phyloP scores from a whole-genome alignment of 2,329 filamentous ascomycete species.

The Penicillium sp. region DNA sequence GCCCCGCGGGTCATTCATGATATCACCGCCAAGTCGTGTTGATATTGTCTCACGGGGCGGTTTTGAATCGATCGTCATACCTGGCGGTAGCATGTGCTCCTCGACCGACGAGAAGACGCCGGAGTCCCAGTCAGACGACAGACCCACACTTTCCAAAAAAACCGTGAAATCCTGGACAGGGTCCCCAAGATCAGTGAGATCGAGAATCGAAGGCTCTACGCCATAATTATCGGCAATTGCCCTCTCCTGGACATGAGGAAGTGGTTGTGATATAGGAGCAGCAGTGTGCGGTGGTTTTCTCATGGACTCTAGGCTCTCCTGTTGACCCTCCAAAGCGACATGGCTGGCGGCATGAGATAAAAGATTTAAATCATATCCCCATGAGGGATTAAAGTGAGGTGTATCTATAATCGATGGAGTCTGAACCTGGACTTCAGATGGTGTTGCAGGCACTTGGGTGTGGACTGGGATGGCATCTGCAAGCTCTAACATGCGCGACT shows the following conservation, averaged over 20 bases:
- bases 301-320: constrained; percentile 41
- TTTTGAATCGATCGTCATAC: constrained; percentile 40
- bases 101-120: constrained; percentile 48
- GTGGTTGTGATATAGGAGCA: constrained; percentile 38
- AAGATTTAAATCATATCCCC: constrained; percentile 52
- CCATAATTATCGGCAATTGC: constrained; percentile 45
- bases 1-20: constrained; percentile 40
- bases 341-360: constrained; percentile 52
- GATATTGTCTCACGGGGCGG: constrained; percentile 32
- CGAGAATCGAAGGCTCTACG: constrained; percentile 47
- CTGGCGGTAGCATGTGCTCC: constrained; percentile 40
- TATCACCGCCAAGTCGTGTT: constrained; percentile 41
- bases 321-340: constrained; percentile 49
- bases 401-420: constrained; percentile 43
- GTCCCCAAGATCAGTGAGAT: constrained; percentile 48
- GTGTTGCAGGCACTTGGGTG: constrained; percentile 34
- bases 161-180: constrained; percentile 52
- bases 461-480: constrained; percentile 47
- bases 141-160: constrained; percentile 51
- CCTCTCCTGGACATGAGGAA: constrained; percentile 36
- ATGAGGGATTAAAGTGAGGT: constrained; percentile 50
- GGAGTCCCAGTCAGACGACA: constrained; percentile 52
- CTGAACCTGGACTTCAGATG: constrained; percentile 41
- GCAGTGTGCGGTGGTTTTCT: constrained; percentile 36
- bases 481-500: constrained; percentile 48